Conservation (phyloP, 768 basidiomycete genomes). For the Pisolithus sp. region DNA sequence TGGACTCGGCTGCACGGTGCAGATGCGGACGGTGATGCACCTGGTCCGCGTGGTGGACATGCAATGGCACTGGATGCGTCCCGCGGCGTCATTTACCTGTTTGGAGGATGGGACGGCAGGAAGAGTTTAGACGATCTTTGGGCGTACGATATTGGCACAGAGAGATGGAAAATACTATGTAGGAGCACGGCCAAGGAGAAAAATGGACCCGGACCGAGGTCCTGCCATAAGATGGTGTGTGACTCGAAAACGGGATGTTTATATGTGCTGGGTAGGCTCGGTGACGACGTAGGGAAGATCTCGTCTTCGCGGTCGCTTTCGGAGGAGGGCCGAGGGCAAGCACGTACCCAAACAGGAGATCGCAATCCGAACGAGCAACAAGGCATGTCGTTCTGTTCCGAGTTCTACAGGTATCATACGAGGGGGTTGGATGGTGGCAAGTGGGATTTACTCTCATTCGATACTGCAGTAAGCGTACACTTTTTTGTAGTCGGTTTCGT, state of each 20-base stretch:
- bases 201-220: conserved; percentile 64
- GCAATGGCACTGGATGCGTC: conserved; percentile 73
- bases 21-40: conserved; percentile 58
- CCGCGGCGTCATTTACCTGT: conserved; percentile 60
- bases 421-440: conserved; percentile 53
- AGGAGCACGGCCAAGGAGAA: conserved; percentile 46
- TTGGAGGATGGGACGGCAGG: conserved; percentile 75
- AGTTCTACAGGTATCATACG: conserved; percentile 75
- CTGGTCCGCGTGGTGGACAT: conserved; percentile 68
- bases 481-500: neutral
- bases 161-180: conserved; percentile 58
- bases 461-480: conserved; percentile 50
- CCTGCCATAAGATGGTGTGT: conserved; percentile 81
- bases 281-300: conserved; percentile 39
- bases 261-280: conserved; percentile 66
- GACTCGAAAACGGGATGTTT: conserved; percentile 64
- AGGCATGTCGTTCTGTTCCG: conserved; percentile 41
- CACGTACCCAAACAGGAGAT: conserved; percentile 31
- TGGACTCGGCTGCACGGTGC: conserved; percentile 58
- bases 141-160: conserved; percentile 55
- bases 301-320: neutral
- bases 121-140: conserved; percentile 75
- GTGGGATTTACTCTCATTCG: conserved; percentile 66
- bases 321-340: conserved; percentile 9
- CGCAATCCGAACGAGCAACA: conserved; percentile 13